These are phyloP conservation scores for Pinguiococcus pyrenoidosus DNA, from an alignment of 108 stramenopile species.

Conservation along the genomic window DNA sequence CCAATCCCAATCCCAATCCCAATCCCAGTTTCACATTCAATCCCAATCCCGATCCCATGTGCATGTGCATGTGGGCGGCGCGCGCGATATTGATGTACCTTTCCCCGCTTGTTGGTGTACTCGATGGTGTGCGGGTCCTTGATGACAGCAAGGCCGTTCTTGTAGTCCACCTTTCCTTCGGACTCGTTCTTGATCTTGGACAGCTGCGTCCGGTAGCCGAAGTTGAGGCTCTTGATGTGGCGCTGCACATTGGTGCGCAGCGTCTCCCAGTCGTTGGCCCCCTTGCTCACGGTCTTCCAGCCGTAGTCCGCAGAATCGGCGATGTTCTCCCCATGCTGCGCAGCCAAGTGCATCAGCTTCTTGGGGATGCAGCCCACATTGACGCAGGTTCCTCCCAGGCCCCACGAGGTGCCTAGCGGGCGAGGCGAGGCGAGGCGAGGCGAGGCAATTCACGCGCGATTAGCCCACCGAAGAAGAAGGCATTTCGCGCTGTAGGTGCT, in stretches of 20 bases:
- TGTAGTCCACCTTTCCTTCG: constrained; percentile 76
- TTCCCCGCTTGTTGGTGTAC: constrained; percentile 64
- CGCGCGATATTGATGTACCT: too few relatives aligned
- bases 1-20: too few relatives aligned
- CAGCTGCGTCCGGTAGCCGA: constrained; percentile 78
- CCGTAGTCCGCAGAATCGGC: constrained; percentile 59
- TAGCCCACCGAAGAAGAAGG: neutral
- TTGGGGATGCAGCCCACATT: constrained; percentile 95
- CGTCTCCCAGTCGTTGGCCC: constrained; percentile 48
- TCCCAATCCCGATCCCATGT: too few relatives aligned
- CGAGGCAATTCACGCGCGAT: neutral
- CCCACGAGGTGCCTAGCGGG: constrained; percentile 84
- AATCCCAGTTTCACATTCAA: too few relatives aligned
- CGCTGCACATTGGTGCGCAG: constrained; percentile 67
- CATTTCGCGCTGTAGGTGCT: neutral
- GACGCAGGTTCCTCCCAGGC: constrained; percentile 96
- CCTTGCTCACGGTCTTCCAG: constrained; percentile 22
- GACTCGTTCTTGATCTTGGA: too few relatives aligned
- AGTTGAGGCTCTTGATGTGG: constrained; percentile 81
- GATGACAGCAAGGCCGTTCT: constrained; percentile 66
- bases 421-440: too few relatives aligned
- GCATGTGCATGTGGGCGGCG: too few relatives aligned
- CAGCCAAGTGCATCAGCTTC: constrained; percentile 90
- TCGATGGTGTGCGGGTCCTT: constrained; percentile 64
- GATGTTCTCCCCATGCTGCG: constrained; percentile 44